phyloP scores from a whole-genome alignment of 345 rosid species.

The Camelina sativa region DNA sequence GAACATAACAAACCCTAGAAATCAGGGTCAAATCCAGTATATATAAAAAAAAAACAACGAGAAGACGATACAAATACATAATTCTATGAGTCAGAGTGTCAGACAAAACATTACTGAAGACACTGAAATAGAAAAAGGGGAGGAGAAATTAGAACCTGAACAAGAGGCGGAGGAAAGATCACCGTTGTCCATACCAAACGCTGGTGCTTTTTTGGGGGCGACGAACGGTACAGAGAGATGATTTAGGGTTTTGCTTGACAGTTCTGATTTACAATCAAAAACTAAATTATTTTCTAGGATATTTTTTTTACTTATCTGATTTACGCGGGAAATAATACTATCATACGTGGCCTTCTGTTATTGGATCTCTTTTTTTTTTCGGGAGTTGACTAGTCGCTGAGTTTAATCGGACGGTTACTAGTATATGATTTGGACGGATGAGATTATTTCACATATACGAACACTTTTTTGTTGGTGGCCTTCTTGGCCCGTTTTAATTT shows the following conservation, averaged over 20 bases:
- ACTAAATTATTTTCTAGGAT: no score
- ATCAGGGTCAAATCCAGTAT: neutral
- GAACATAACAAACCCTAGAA: slow-evolving; percentile 13
- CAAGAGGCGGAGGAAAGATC: slow-evolving; percentile 5
- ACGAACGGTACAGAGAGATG: neutral
- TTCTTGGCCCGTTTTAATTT: no score
- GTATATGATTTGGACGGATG: neutral
- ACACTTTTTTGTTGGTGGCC: no score
- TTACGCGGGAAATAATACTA: slow-evolving; percentile 28
- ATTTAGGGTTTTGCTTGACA: slow-evolving; percentile 17
- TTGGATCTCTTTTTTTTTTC: neutral
- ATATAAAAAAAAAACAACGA: neutral
- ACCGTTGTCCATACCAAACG: neutral
- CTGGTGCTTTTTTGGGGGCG: neutral
- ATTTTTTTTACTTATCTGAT: neutral
- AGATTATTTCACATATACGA: neutral
- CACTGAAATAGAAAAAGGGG: neutral
- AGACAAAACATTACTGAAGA: neutral
- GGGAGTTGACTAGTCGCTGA: neutral
- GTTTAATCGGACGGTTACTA: neutral
- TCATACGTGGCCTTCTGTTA: slow-evolving; percentile 14
- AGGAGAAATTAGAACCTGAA: neutral
- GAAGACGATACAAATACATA: neutral
- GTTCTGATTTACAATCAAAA: neutral
- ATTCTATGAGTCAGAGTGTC: neutral